These are phyloP conservation scores for Phytophthora tubulina DNA, from an alignment of 352 stramenopile genomes.

Conservation along the genomic window DNA sequence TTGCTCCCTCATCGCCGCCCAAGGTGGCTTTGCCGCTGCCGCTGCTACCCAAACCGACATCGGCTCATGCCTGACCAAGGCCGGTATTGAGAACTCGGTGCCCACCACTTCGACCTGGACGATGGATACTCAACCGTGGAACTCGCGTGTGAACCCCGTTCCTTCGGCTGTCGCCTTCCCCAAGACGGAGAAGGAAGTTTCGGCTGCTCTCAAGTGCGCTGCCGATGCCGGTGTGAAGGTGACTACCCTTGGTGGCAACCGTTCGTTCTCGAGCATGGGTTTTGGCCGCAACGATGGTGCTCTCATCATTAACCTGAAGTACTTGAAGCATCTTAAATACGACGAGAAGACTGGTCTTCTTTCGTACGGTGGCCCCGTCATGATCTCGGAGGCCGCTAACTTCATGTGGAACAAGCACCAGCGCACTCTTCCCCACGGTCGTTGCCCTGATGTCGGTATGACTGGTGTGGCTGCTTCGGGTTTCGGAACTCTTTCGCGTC, in stretches of 20 bases:
- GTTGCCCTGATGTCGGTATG: conserved; percentile 40
- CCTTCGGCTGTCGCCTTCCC: conserved; percentile 34
- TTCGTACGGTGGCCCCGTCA: conserved; percentile 38
- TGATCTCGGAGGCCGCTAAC: conserved; percentile 37
- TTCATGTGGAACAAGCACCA: conserved; percentile 27
- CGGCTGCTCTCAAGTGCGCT: conserved; percentile 34
- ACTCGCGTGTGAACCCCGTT: conserved; percentile 31
- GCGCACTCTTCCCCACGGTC: conserved; percentile 30
- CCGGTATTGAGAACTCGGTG: conserved; percentile 27
- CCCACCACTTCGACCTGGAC: conserved; percentile 33
- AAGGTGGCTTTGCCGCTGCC: conserved; percentile 20
- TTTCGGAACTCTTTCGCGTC: conserved; percentile 34
- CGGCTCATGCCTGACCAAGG: conserved; percentile 22
- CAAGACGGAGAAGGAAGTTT: conserved; percentile 33
- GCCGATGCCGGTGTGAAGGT: conserved; percentile 32
- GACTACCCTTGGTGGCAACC: conserved; percentile 36
- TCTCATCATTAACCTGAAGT: conserved; percentile 38
- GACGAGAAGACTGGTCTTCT: conserved; percentile 27
- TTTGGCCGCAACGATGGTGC: conserved; percentile 38
- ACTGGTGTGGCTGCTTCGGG: conserved; percentile 35
- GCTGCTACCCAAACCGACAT: conserved; percentile 8
- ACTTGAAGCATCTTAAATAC: conserved; percentile 31
- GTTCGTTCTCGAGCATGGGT: conserved; percentile 43
- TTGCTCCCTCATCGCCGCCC: conserved; percentile 37
- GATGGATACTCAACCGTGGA: conserved; percentile 35